Conservation (phyloP, 768 basidiomycete species). For the Cyclocybe aegerita region DNA sequence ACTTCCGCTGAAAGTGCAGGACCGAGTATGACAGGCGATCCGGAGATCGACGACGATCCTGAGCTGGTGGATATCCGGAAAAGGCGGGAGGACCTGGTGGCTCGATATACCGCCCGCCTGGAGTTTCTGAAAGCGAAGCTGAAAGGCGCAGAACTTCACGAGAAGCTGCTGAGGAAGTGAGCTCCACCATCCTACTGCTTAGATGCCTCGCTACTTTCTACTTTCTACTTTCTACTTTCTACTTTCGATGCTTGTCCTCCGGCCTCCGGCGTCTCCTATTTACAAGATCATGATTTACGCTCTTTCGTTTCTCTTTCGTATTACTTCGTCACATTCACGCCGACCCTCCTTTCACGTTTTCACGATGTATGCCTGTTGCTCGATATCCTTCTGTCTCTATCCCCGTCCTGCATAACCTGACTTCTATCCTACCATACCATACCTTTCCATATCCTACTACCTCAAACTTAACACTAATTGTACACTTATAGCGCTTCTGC, state of each 20-base stretch:
- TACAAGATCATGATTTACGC: neutral
- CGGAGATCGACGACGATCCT: constrained; percentile 32
- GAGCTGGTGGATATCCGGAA: constrained; percentile 65
- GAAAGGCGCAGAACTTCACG: constrained; percentile 71
- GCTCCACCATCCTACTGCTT: neutral
- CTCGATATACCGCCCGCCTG: constrained; percentile 67
- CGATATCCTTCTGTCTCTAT: no score
- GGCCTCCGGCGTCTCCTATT: neutral
- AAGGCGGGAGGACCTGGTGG: constrained; percentile 63
- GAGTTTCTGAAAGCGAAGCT: constrained; percentile 75
- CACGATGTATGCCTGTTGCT: no score
- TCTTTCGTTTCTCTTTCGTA: neutral
- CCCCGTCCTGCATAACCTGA: no score
- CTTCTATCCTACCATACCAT: no score
- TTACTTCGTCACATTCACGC: neutral
- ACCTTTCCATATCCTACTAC: no score
- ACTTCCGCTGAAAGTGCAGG: neutral
- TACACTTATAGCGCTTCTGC: no score
- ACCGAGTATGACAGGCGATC: constrained; percentile 11
- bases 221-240: neutral
- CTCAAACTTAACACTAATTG: no score
- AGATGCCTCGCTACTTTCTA: no score
- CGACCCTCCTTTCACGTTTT: no score
- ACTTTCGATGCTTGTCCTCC: neutral
- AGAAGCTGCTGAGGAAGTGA: constrained; percentile 42